Conservation (phyloP, 2,329 filamentous ascomycete species). For the Colletotrichum chlorophyti region DNA sequence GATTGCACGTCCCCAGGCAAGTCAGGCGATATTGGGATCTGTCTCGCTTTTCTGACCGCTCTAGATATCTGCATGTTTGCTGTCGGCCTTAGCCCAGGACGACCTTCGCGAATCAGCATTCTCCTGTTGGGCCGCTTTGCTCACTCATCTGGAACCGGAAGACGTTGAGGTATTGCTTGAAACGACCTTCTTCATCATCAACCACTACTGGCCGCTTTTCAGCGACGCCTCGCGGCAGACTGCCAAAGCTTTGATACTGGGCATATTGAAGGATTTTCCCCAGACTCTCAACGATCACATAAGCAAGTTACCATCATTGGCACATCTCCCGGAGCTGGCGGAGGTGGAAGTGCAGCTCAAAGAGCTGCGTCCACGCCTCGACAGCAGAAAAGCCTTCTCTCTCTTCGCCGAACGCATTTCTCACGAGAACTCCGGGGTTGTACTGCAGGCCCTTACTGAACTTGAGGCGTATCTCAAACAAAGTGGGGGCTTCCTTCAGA, state of each 20-base stretch:
- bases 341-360: constrained; percentile 72
- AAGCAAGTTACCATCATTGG: constrained; percentile 79
- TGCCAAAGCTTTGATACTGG: constrained; percentile 68
- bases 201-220: constrained; percentile 78
- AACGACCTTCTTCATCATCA: constrained; percentile 87
- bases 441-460: constrained; percentile 81
- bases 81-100: constrained; percentile 79
- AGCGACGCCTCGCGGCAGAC: constrained; percentile 64
- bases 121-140: constrained; percentile 81
- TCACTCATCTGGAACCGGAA: constrained; percentile 76
- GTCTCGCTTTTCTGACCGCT: constrained; percentile 32
- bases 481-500: constrained; percentile 81
- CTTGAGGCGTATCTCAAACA: constrained; percentile 74
- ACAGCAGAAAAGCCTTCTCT: constrained; percentile 49
- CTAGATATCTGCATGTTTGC: constrained; percentile 88
- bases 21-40: constrained; percentile 34
- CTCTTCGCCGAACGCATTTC: constrained; percentile 76
- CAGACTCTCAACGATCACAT: constrained; percentile 70
- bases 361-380: constrained; percentile 67
- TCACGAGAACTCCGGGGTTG: constrained; percentile 87
- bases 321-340: constrained; percentile 71
- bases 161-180: constrained; percentile 84
- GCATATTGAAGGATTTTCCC: constrained; percentile 69
- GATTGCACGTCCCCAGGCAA: constrained; percentile 83
- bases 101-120: constrained; percentile 82